Conservation (phyloP, 2,329 filamentous ascomycete genomes). For the Fusarium floridanum region DNA sequence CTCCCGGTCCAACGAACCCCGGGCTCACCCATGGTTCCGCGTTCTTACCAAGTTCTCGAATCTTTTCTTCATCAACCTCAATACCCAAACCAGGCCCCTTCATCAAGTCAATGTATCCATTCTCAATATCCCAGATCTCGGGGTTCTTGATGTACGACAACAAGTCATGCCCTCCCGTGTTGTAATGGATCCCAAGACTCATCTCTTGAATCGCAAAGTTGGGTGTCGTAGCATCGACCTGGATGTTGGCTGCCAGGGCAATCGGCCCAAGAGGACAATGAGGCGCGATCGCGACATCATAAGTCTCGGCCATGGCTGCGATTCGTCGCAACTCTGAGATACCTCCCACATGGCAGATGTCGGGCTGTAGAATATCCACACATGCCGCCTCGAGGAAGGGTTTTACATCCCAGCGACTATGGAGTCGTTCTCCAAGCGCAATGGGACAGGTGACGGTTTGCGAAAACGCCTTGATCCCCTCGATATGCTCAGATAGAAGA, state of each 20-base stretch:
- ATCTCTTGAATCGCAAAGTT: slow-evolving; percentile 84
- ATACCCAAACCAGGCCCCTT: slow-evolving; percentile 75
- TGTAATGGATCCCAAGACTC: slow-evolving; percentile 85
- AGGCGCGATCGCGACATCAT: slow-evolving; percentile 79
- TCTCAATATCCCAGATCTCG: slow-evolving; percentile 74
- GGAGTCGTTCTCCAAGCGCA: slow-evolving; percentile 78
- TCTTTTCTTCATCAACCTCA: slow-evolving; percentile 77
- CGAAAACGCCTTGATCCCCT: slow-evolving; percentile 65
- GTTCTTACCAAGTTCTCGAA: slow-evolving; percentile 69
- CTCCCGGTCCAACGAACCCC: slow-evolving; percentile 14
- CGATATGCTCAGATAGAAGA: slow-evolving; percentile 75
- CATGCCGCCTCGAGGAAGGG: slow-evolving; percentile 76
- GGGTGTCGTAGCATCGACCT: slow-evolving; percentile 70
- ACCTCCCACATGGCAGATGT: slow-evolving; percentile 78
- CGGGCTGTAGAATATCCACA: slow-evolving; percentile 80
- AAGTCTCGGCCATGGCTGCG: slow-evolving; percentile 78
- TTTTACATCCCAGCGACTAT: slow-evolving; percentile 80
- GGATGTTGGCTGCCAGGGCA: slow-evolving; percentile 77
- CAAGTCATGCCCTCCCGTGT: slow-evolving; percentile 74
- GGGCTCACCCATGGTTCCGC: slow-evolving; percentile 71
- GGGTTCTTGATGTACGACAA: slow-evolving; percentile 75
- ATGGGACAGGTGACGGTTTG: slow-evolving; percentile 67
- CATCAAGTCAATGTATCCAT: slow-evolving; percentile 73
- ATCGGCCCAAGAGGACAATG: slow-evolving; percentile 82
- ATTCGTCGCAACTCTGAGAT: slow-evolving; percentile 79